Percentiles rank a stretch among this genome's conserved stretches.
Conservation (phyloP, 2,329 filamentous ascomycete genomes). For the Penicillium sp. region DNA sequence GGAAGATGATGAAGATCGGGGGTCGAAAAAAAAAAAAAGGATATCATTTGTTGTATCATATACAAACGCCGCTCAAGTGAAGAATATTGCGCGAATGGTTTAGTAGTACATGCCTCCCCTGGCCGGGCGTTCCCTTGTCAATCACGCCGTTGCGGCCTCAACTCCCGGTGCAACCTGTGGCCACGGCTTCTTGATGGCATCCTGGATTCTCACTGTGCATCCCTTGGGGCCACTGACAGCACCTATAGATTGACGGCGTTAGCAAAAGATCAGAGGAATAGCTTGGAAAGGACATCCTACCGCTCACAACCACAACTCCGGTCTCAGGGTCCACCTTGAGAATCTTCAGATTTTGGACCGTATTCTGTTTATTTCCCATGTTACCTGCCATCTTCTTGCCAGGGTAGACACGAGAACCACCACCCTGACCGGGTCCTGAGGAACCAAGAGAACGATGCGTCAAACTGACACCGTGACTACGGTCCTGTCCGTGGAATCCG, state of each 20-base stretch:
- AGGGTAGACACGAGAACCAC: slow-evolving; percentile 85
- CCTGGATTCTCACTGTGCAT: slow-evolving; percentile 78
- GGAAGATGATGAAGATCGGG: not conserved
- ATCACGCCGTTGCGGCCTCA: slow-evolving; percentile 18
- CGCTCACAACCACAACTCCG: slow-evolving; percentile 84
- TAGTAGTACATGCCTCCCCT: slow-evolving; percentile 38
- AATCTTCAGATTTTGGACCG: slow-evolving; percentile 86
- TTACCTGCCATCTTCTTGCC: slow-evolving; percentile 98
- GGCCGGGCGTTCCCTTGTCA: slow-evolving; percentile 4
- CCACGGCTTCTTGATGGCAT: slow-evolving; percentile 85
- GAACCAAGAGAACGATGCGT: slow-evolving; percentile 92
- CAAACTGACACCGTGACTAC: slow-evolving; percentile 92
- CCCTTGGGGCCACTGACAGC: slow-evolving; percentile 85
- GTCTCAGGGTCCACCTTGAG: slow-evolving; percentile 83
- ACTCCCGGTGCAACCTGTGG: slow-evolving; percentile 45
- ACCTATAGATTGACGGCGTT: slow-evolving; percentile 39
- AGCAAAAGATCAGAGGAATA: slow-evolving; percentile 7
- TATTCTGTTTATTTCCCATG: slow-evolving; percentile 88
- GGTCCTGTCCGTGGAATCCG: slow-evolving; percentile 83
- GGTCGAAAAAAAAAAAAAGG: slow-evolving; percentile 25
- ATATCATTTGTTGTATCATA: slow-evolving; percentile 43
- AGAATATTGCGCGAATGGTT: slow-evolving; percentile 30
- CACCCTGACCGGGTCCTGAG: slow-evolving; percentile 82
- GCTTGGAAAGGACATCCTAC: slow-evolving; percentile 43
- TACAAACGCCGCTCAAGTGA: slow-evolving; percentile 39